Evolutionary conservation across 257 asterid genomes (phyloP), one percentile per base, ranked within the genome.

Genomic region (Oldenlandia corymbosa): DNA sequence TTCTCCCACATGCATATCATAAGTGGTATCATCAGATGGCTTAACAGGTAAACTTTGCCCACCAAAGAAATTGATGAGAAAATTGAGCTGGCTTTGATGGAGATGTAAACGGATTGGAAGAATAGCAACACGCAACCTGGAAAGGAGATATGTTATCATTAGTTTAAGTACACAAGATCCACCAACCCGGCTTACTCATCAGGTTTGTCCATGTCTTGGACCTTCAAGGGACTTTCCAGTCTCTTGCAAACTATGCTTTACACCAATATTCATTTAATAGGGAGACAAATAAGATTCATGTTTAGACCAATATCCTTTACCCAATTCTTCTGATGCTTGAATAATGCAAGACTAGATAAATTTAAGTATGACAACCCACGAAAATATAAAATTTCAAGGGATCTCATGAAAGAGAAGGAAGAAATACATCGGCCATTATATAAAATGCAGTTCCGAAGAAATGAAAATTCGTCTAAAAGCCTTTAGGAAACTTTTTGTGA

Each of bases 61-160:
- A 60, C 95, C 94, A 75, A 93, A 93, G 79, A 93, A 90, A 83
- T 81, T 78, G 76, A 84, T 83, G 83, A 93, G 88, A 78, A 93
- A 93, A 81, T 93, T 91, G 66, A 93, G 95, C 69, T 93, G 97
- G 79, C 81, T 85, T 80, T 93, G 99, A 75, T 93, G 97, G 79
- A 93, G 97, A 83, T 90, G 96, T 71, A 93, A 71, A 45, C 79
- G 87, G 67, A 93, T 62, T 20, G 99, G 97, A 73, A 84, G 96
- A 31, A 93, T 60, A 71, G 95, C 84, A 68, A 90, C 70, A n/a
- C 83, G 88, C 72, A 93, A 80, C 84, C 99, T 93, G 64, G 68
- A 59, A 71, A 20, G 58, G 36, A 59, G 47, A 59, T 1, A 41
- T 27, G 7, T 26, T 21, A 51, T 51, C 16, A 66, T 62, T 47